phyloP scores from a whole-genome alignment of 768 basidiomycete genomes.

The Leccinum subgranulosum region DNA sequence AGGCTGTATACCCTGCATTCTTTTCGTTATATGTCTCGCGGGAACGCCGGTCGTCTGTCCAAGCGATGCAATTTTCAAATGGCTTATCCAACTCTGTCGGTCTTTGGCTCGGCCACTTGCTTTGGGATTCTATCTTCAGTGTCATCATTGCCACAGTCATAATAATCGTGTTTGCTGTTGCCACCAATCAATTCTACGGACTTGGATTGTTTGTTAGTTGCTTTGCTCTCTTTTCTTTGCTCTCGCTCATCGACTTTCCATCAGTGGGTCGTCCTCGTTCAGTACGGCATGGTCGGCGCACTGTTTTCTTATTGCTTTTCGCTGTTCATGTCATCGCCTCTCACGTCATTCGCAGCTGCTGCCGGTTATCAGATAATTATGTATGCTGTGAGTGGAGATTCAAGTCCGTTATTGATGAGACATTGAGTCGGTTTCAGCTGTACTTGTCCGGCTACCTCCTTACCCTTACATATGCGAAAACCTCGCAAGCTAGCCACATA shows the following conservation, averaged over 20 bases:
- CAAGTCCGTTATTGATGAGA: not conserved
- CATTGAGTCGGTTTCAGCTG: conserved; percentile 36
- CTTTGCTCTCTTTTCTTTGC: not conserved
- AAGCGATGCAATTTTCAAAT: conserved; percentile 81
- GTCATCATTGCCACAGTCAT: conserved; percentile 62
- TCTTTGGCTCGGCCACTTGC: conserved; percentile 75
- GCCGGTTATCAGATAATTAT: conserved; percentile 74
- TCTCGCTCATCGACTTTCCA: not conserved
- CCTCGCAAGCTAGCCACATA: conserved; percentile 47
- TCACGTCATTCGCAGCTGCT: conserved; percentile 69
- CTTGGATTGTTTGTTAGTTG: conserved; percentile 58
- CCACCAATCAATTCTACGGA: conserved; percentile 62
- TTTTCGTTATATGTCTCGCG: conserved; percentile 73
- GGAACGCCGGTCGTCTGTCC: conserved; percentile 65
- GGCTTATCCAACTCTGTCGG: conserved; percentile 67
- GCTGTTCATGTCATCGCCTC: conserved; percentile 56
- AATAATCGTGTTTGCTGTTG: conserved; percentile 55
- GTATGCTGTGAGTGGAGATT: conserved; percentile 52
- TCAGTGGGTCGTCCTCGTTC: conserved; percentile 68
- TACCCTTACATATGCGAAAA: conserved; percentile 69
- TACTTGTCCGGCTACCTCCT: conserved; percentile 69
- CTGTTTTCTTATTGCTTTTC: conserved; percentile 69
- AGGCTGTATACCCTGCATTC: conserved; percentile 82
- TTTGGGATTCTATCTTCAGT: conserved; percentile 65
- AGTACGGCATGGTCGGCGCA: conserved; percentile 67